Evolutionary conservation across 176 grass and related monocot species (phyloP), one percentile per base, ranked within the genome.

Genomic region (Oryza nivara): DNA sequence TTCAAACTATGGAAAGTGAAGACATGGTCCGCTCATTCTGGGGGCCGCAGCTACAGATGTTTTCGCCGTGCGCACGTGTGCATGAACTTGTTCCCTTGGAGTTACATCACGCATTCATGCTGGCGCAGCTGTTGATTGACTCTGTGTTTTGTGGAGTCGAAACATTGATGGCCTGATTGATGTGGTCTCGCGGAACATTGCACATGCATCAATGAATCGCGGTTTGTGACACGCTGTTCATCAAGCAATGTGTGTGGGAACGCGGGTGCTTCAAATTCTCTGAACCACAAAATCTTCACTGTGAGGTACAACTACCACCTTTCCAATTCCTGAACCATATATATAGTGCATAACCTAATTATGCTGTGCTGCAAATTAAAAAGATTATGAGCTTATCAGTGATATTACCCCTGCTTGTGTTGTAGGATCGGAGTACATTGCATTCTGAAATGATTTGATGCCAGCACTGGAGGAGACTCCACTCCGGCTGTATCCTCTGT

Each of bases 51-150:
- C 85, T 90, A 87, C 86, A 91, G 82, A 41, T 10, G 30, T 12
- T 46, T 28, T 74, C 43, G 88, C 6, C 78, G 67, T 82, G 88
- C 17, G 88, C 88, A 89, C 85, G 88, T 90, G 88, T 78, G 88
- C 47, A 77, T 12, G 88, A 90, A 66, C 60, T 68, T 90, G 88
- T 83, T 84, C 67, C 79, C 54, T 3, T 44, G 73, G 49, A n/a
- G 83, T 82, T 78, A 51, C 83, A 90, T 90, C 88, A 82, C 45
- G 67, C 78, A 82, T 85, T 81, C 83, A 81, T 75, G 82, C 72
- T 25, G 56, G 66, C 17, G 78, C 36, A 64, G 73, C 73, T 67
- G 83, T 67, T 67, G 83, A 90, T 77, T 82, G 84, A 86, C 73
- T 77, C 67, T 14, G 46, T 66, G 65, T 63, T 76, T 76, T 56